Conservation (phyloP, 164 flowering plant species). For the Dillenia turbinata region DNA sequence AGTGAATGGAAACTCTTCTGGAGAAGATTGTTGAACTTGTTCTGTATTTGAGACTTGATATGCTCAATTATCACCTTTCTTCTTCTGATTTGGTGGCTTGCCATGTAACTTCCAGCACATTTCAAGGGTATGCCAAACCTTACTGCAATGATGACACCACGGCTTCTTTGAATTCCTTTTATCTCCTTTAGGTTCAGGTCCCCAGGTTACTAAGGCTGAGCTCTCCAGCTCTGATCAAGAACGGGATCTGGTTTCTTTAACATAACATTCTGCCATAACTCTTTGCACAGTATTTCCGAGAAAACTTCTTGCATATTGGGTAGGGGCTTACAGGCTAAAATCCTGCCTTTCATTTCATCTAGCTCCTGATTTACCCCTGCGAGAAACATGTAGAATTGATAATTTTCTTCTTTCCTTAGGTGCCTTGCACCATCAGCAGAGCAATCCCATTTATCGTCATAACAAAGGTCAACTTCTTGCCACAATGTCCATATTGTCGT, state of each 20-base stretch:
- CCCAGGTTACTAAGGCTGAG: no score
- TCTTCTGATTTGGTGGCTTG: constrained; percentile 3
- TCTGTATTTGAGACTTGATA: no score
- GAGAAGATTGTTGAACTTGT: no score
- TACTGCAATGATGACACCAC: constrained; percentile 5
- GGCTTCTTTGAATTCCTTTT: not conserved
- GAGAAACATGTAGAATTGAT: not conserved
- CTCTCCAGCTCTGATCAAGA: no score
- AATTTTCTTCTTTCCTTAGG: not conserved
- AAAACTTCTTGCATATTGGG: not conserved
- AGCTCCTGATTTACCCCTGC: not conserved
- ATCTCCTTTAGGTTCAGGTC: no score
- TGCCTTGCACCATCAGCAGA: not conserved
- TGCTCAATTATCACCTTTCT: not conserved
- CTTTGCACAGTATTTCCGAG: not conserved
- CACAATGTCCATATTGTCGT: not conserved
- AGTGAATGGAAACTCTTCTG: no score
- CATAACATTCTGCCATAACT: not conserved
- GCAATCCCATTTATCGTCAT: constrained; percentile 2
- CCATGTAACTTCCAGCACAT: constrained; percentile 5
- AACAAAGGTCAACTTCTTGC: constrained; percentile 9
- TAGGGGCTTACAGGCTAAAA: not conserved
- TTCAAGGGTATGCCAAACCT: not conserved
- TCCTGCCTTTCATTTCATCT: not conserved
- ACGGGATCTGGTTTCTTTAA: not conserved